A percentile compares a stretch with the other conserved stretches of the same genome.
These are phyloP conservation scores for Nakaseomyces nivariensis DNA, from an alignment of 1,139 yeast species.

Conservation along the genomic window DNA sequence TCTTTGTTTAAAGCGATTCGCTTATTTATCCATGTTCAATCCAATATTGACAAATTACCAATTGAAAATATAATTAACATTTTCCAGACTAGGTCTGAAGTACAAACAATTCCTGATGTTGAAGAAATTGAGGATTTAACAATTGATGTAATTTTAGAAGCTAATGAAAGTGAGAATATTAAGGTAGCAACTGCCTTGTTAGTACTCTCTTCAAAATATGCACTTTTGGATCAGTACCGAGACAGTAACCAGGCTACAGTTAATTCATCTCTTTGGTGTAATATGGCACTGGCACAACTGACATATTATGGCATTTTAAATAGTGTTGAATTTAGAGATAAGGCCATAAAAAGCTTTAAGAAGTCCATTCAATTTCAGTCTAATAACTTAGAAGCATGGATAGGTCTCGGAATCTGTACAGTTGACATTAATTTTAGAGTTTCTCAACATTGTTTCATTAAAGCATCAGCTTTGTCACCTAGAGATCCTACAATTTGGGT, in stretches of 20 bases:
- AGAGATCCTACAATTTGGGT: slow-evolving; percentile 69
- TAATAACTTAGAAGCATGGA: slow-evolving; percentile 67
- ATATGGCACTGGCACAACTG: slow-evolving; percentile 59
- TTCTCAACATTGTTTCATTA: slow-evolving; percentile 87
- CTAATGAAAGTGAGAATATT: slow-evolving; percentile 19
- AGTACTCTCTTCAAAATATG: slow-evolving; percentile 24
- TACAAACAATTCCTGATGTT: slow-evolving; percentile 3
- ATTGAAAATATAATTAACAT: slow-evolving; percentile 33
- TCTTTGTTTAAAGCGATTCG: slow-evolving; percentile 39
- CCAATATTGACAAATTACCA: slow-evolving; percentile 38
- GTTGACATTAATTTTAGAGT: slow-evolving; percentile 54
- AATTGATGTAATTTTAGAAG: slow-evolving; percentile 39
- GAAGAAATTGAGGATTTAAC: slow-evolving; percentile 18
- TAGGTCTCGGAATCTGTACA: slow-evolving; percentile 65
- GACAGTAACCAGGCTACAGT: slow-evolving; percentile 35
- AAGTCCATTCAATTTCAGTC: slow-evolving; percentile 64
- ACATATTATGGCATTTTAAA: slow-evolving; percentile 37
- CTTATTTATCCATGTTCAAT: slow-evolving; percentile 39
- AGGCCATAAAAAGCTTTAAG: slow-evolving; percentile 49
- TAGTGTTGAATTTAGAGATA: slow-evolving; percentile 31
- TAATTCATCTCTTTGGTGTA: slow-evolving; percentile 53
- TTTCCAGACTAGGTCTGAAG: slow-evolving; percentile 17
- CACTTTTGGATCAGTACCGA: slow-evolving; percentile 13
- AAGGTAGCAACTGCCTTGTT: slow-evolving; percentile 22
- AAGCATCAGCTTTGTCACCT: slow-evolving; percentile 62